These are phyloP conservation scores for Diaporthe batatas DNA, from an alignment of 2,329 filamentous ascomycete species.

Conservation along the genomic window DNA sequence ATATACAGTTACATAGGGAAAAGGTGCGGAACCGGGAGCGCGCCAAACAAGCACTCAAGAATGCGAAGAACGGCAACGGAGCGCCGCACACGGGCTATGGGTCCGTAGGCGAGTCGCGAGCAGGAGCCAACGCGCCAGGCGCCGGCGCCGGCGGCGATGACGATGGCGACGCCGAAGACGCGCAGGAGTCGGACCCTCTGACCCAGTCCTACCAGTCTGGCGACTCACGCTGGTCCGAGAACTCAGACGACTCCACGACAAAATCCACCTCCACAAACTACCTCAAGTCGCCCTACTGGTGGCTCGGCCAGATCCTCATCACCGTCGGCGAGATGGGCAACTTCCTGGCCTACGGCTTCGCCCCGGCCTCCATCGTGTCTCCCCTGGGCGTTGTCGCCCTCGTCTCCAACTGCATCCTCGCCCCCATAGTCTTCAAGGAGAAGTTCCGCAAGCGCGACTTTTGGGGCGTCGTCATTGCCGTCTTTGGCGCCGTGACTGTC, in stretches of 20 bases:
- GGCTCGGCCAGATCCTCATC: slow-evolving; percentile 93
- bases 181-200: slow-evolving; percentile 65
- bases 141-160: slow-evolving; percentile 51
- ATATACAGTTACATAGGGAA: slow-evolving; percentile 84
- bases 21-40: slow-evolving; percentile 69
- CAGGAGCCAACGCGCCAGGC: slow-evolving; percentile 47
- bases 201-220: slow-evolving; percentile 63
- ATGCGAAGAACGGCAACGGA: slow-evolving; percentile 52
- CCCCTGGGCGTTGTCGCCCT: slow-evolving; percentile 96
- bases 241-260: slow-evolving; percentile 49
- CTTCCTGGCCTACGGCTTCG: slow-evolving; percentile 97
- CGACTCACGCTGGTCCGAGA: slow-evolving; percentile 55
- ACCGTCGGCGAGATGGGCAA: slow-evolving; percentile 94
- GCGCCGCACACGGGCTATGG: slow-evolving; percentile 48
- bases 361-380: slow-evolving; percentile 96
- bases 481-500: slow-evolving; percentile 90
- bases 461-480: slow-evolving; percentile 87
- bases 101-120: slow-evolving; percentile 45
- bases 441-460: slow-evolving; percentile 87
- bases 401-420: slow-evolving; percentile 96
- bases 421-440: slow-evolving; percentile 93
- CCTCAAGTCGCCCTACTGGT: slow-evolving; percentile 94
- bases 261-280: slow-evolving; percentile 74
- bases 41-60: slow-evolving; percentile 67
- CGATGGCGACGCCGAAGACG: slow-evolving; percentile 49